Evolutionary conservation across 2,329 filamentous ascomycete species (phyloP), one percentile per base, ranked within the genome.

Genomic region (Teratosphaeria zuluensis): DNA sequence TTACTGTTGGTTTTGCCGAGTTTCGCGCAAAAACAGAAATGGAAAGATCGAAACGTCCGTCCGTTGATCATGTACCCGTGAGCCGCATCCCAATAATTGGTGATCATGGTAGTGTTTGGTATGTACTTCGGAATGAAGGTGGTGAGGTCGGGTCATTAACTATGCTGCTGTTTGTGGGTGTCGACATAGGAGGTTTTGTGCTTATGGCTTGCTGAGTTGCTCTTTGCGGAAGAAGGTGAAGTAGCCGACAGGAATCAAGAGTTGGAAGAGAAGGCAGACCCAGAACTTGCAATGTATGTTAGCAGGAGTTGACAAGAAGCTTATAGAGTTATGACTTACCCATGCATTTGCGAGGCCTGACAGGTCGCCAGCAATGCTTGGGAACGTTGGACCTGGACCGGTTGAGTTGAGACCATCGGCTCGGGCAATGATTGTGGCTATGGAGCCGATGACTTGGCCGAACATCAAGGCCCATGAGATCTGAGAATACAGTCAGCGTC

Each of bases 351-450:
- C 46, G n/a, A 62, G 56, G n/a, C 60, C 60, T 24, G 33, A 24
- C 21, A 62, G 38, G 31, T 55, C 52, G 53, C 38, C 75, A 16
- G 78, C 79, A 61, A 87, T 78, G 69, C 86, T 82, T 0, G 84
- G 84, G 62, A 85, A 86, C 19, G 86, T 82, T 7, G 59, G 52
- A 1, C 83, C 83, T 1, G 84, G 84, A 0, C 84, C 84, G 28
- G 83, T 76, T 6, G 77, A 79, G 69, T 86, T 81, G 0, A 85
- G 84, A 9, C 82, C 83, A 56, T 79, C 81, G 3, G 81, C 82
- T 56, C 84, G 72, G 1, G 82, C 84, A 32, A 81, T 76, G 42
- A 87, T 87, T 1, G 84, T 87, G 2, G 81, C 82, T 4, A 82
- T 70, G 4, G 80, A 82, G 12, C 85, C 85, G 24, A 87, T 68